Conservation (phyloP, 768 basidiomycete species). For the Panaeolus cyanescens region DNA sequence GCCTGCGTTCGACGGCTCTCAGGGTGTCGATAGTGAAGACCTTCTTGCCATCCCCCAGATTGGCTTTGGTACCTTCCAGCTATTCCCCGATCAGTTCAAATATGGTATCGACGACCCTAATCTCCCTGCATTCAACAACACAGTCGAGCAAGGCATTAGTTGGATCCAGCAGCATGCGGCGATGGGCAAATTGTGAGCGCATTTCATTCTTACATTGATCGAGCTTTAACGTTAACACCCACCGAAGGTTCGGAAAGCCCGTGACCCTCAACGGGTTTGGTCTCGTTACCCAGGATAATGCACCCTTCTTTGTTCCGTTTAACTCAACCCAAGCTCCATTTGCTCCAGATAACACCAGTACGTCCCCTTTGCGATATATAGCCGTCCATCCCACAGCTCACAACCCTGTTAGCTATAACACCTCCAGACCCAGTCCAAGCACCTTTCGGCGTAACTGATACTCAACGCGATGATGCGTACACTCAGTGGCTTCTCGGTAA, state of each 20-base stretch:
- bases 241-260: conserved; percentile 60
- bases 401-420: neutral
- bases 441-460: conserved; percentile 54
- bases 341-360: conserved; percentile 27
- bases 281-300: conserved; percentile 58
- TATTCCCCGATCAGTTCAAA: conserved; percentile 69
- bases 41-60: conserved; percentile 58
- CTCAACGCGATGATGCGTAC: conserved; percentile 56
- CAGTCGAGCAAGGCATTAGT: conserved; percentile 46
- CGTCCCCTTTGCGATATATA: neutral
- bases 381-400: neutral
- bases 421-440: conserved; percentile 13
- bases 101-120: conserved; percentile 53
- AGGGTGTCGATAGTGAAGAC: conserved; percentile 68
- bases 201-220: neutral
- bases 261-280: conserved; percentile 56
- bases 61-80: conserved; percentile 58
- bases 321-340: conserved; percentile 49
- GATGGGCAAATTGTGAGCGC: conserved; percentile 42
- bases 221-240: neutral
- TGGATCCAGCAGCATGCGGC: conserved; percentile 59
- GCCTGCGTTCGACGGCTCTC: conserved; percentile 60
- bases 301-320: conserved; percentile 62
- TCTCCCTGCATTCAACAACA: conserved; percentile 53
- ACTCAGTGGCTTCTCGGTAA: conserved; percentile 52